Evolutionary conservation across 2,329 filamentous ascomycete species (phyloP), one percentile per base, ranked within the genome.

Genomic region (Pseudogymnoascus sp.): DNA sequence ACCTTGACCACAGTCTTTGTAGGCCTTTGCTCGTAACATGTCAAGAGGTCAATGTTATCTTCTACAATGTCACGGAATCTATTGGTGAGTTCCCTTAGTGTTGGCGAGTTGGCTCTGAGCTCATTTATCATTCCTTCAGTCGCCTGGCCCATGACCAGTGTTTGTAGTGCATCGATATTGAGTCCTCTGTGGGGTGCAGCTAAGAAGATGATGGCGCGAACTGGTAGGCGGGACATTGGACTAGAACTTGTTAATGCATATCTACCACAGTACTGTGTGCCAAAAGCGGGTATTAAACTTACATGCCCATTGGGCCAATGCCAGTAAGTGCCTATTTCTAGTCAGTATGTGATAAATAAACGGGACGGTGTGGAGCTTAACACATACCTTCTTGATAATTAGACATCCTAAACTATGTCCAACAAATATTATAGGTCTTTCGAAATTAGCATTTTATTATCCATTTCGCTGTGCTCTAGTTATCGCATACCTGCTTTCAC

Each of bases 131-230:
- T 31, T 1, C 61, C 56, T 37, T 65, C 64, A 8, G 61, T 65
- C 8, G 69, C 62, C 46, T 65, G 46, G 12, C 64, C 62, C 46
- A 66, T 67, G 5, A 68, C 69, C 3, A 71, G 61, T 14, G 64
- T 67, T 34, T 66, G 42, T 4, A 71, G 42, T 5, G 69, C 66
- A 11, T 62, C 62, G 10, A 64, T 66, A 12, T 71, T 61, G 8
- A 71, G 61, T 11, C 70, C 70, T n/a, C 64, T 60, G 63, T 71
- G 68, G 2, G 70, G 70, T 14, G 66, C 67, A 3, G 66, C 70
- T n/a, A 71, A 63, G 34, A 71, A 71, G n/a, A 71, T 59, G 8
- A 71, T 59, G 10, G 56, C 36, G 14, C 64, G 64, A 6, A 68
- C 66, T 2, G 38, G 53, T 8, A 65, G 61, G 28, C 31, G 60